Conservation (phyloP, 495 filamentous ascomycete genomes). For the Xylaria sp. region DNA sequence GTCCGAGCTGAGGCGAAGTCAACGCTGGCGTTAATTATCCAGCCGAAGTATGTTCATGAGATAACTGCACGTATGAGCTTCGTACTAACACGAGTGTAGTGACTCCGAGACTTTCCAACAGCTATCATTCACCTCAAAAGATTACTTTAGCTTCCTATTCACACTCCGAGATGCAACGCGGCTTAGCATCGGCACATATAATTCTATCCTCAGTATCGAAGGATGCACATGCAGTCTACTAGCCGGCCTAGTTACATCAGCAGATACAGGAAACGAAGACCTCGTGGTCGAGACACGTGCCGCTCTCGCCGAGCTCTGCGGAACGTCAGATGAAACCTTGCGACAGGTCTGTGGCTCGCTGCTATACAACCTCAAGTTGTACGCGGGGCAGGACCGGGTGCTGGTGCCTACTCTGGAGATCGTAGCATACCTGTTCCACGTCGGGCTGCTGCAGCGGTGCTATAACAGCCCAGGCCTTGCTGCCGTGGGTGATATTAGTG, state of each 20-base stretch:
- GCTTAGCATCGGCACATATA: background rate
- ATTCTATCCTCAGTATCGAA: constrained; percentile 21
- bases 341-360: constrained; percentile 45
- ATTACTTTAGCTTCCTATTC: constrained; percentile 61
- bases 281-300: constrained; percentile 75
- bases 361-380: constrained; percentile 44
- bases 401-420: constrained; percentile 78
- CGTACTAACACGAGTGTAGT: constrained; percentile 33
- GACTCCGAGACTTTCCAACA: constrained; percentile 36
- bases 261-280: constrained; percentile 83
- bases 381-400: constrained; percentile 68
- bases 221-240: constrained; percentile 60
- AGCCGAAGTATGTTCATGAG: constrained; percentile 39
- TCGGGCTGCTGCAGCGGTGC: constrained; percentile 48
- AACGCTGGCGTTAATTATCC: constrained; percentile 47
- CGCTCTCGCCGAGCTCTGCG: constrained; percentile 65
- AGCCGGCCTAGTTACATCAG: constrained; percentile 80
- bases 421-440: constrained; percentile 74
- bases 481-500: background rate
- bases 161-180: constrained; percentile 39
- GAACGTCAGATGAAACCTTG: constrained; percentile 40
- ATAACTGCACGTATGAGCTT: background rate
- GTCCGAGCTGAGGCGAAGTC: constrained; percentile 72
- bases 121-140: constrained; percentile 55
- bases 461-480: constrained; percentile 10